Base-by-base conservation (phyloP, 371 early-diverging fungal species). In the Entomophthora muscae region DNA sequence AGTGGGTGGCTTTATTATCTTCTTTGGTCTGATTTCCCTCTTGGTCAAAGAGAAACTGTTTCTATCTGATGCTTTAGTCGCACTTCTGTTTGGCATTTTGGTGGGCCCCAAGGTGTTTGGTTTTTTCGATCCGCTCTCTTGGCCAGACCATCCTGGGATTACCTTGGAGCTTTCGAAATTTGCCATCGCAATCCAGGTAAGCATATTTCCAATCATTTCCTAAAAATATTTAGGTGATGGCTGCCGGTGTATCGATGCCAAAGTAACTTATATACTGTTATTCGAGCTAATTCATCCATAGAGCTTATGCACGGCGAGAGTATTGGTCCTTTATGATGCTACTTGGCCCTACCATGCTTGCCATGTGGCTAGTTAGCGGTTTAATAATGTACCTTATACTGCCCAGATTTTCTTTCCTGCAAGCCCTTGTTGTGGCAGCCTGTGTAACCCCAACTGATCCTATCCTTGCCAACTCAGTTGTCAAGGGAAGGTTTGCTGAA, bases 381-480 rank as follows among this genome's bases (percentile, higher is more conserved):
- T 65, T 81, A 0, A 72, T 86, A 33, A 78, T 93, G 53, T 84
- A 83, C 74, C 72, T 68, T 51, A 62, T 84, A 24, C 71, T 89
- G 52, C 77, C 88, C 13, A 42, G 17, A 5, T 30, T 90, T 12
- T 66, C 75, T 42, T 85, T 79, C 71, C 66, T 89, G 32, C 80
- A 87, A 63, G 72, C 84, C 0, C 73, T 93, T 53, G 76, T 91
- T 3, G 77, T 96, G 64, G 91, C 88, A 17, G 89, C 95, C 0
- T 91, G 92, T 65, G 73, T 93, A 3, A 88, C 95, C 3, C 96
- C 97, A 0, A 98, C 98, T 0, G 98, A 98, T 77, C 97, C 98
- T 1, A 93, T 80, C 3, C 70, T 98, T 59, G 89, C 95, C 63
- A 92, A 90, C 75, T 85, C 90, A 1, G 87, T 97, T 23, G 84